Evolutionary conservation across 2,329 filamentous ascomycete species (phyloP).

Genomic region (Tolypocladium cylindrosporum): DNA sequence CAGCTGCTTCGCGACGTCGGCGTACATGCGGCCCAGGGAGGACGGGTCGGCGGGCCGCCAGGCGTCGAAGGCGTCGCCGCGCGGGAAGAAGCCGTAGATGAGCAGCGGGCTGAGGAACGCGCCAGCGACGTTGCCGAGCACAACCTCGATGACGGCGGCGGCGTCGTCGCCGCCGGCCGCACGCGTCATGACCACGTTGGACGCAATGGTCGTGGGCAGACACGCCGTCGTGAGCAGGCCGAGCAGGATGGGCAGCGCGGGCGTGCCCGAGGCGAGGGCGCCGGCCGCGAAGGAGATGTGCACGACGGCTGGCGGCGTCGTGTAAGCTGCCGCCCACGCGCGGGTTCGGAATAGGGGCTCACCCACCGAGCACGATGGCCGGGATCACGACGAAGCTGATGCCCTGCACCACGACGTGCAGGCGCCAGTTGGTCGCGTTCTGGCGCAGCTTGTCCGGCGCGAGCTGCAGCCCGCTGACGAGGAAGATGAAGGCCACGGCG

Average conservation of each 20-base stretch:
- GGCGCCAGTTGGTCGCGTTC: conserved; percentile 56
- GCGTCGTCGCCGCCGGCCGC: conserved; percentile 58
- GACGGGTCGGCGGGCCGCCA: conserved; percentile 43
- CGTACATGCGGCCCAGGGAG: conserved; percentile 52
- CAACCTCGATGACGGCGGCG: conserved; percentile 56
- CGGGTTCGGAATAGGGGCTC: neutral
- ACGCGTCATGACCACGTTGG: conserved; percentile 65
- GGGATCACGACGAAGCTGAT: conserved; percentile 59
- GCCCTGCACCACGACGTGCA: conserved; percentile 57
- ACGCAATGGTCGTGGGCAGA: conserved; percentile 62
- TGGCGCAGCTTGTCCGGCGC: conserved; percentile 48
- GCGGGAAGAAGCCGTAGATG: conserved; percentile 50
- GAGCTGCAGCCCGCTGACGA: conserved; percentile 61
- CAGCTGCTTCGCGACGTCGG: conserved; percentile 56
- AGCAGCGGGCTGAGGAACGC: conserved; percentile 57
- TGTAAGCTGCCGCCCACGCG: conserved; percentile 4
- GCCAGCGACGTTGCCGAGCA: conserved; percentile 60
- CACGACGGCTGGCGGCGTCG: conserved; percentile 25
- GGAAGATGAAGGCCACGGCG: conserved; percentile 58
- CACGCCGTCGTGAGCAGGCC: conserved; percentile 59
- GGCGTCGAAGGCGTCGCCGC: conserved; percentile 39
- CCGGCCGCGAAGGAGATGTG: conserved; percentile 37
- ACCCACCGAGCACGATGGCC: conserved; percentile 45
- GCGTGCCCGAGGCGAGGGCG: conserved; percentile 39
- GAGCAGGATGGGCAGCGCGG: conserved; percentile 55